These are phyloP conservation scores for Lactifluus rugatus DNA, from an alignment of 768 basidiomycete species.

Conservation along the genomic window DNA sequence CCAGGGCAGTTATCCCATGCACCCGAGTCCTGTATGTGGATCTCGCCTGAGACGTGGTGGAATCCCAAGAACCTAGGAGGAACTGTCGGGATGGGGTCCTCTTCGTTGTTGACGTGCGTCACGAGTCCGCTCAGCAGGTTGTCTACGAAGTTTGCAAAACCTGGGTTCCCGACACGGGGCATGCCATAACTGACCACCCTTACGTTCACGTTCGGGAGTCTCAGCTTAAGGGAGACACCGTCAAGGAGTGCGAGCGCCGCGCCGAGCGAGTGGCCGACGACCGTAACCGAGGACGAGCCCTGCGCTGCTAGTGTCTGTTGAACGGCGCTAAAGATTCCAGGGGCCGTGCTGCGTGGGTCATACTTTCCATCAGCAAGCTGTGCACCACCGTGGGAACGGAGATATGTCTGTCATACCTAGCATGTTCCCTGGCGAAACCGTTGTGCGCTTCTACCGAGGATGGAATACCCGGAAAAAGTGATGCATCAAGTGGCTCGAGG, in stretches of 20 bases:
- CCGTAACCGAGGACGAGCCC: background rate
- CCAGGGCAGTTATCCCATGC: constrained; percentile 52
- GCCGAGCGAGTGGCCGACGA: constrained; percentile 18
- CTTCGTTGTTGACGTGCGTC: background rate
- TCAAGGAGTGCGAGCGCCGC: constrained; percentile 25
- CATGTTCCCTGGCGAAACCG: constrained; percentile 40
- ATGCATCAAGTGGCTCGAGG: constrained; percentile 27
- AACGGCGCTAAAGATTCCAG: background rate
- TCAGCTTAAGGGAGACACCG: constrained; percentile 20
- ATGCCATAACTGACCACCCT: constrained; percentile 21
- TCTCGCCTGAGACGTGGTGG: constrained; percentile 34
- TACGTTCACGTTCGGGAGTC: constrained; percentile 17
- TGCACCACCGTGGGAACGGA: background rate
- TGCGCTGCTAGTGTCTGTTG: background rate
- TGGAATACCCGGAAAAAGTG: constrained; percentile 42
- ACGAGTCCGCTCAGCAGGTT: background rate
- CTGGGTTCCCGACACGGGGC: constrained; percentile 21
- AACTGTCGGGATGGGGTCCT: constrained; percentile 31
- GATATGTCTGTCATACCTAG: constrained; percentile 27
- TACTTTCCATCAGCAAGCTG: background rate
- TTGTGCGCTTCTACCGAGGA: constrained; percentile 34
- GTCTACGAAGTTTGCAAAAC: constrained; percentile 3
- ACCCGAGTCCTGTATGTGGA: constrained; percentile 33
- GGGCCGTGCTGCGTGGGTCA: background rate
- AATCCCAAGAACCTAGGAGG: constrained; percentile 34